These are phyloP conservation scores for Podochytrium sp. DNA, from an alignment of 192 early-diverging fungal species.

Conservation along the genomic window DNA sequence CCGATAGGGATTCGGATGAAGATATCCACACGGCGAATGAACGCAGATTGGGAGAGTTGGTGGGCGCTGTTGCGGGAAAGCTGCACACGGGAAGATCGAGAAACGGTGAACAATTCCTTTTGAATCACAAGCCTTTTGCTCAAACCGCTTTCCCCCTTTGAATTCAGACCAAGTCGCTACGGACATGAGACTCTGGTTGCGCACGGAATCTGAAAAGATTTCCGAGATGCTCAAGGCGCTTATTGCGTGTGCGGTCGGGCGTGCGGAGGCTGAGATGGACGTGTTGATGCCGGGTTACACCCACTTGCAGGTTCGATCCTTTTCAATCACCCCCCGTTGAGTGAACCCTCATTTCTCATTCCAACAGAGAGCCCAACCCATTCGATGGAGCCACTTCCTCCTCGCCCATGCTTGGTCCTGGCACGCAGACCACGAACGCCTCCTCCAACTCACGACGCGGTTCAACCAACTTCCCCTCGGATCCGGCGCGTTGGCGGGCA, in stretches of 20 bases:
- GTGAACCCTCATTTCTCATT: not conserved
- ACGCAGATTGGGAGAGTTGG: slow-evolving; percentile 87
- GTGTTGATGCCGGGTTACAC: slow-evolving; percentile 99
- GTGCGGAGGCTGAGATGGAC: slow-evolving; percentile 90
- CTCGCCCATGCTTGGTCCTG: slow-evolving; percentile 89
- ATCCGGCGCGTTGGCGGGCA: slow-evolving; percentile 92
- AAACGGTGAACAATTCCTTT: not conserved
- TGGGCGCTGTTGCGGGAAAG: slow-evolving; percentile 92
- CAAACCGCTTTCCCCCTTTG: not conserved
- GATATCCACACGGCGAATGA: slow-evolving; percentile 99
- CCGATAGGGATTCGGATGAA: slow-evolving; percentile 74
- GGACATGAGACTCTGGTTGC: slow-evolving; percentile 93
- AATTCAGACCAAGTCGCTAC: slow-evolving; percentile 91
- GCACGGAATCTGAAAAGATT: slow-evolving; percentile 74
- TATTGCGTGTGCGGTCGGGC: slow-evolving; percentile 69
- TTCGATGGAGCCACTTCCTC: slow-evolving; percentile 94
- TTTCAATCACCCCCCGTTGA: not conserved
- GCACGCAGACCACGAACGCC: slow-evolving; percentile 84
- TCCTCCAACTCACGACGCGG: slow-evolving; percentile 80
- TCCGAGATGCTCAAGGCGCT: slow-evolving; percentile 74
- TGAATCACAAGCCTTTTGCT: not conserved
- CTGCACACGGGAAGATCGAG: slow-evolving; percentile 87
- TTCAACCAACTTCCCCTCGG: slow-evolving; percentile 88
- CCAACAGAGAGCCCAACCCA: slow-evolving; percentile 90
- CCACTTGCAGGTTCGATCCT: slow-evolving; percentile 77